phyloP scores from a whole-genome alignment of 257 asterid species.

The Gentiana macrophylla region DNA sequence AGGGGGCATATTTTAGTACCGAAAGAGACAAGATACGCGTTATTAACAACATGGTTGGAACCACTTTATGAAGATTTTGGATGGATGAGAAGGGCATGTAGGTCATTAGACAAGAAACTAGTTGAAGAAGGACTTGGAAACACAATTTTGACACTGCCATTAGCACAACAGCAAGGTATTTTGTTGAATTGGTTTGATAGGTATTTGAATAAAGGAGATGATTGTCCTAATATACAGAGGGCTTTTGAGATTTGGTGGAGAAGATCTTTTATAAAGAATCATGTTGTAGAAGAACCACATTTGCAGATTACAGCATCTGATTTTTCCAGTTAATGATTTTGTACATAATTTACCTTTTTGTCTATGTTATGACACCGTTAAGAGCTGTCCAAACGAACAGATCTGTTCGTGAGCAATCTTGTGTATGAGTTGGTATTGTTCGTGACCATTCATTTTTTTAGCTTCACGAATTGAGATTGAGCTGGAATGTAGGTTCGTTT shows the following conservation, averaged over 20 bases:
- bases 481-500: too few species aligned
- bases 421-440: too few species aligned
- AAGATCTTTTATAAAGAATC: constrained; percentile 68
- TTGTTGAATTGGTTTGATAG: constrained; percentile 74
- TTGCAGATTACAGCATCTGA: constrained; percentile 61
- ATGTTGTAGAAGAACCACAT: constrained; percentile 32
- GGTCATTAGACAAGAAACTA: constrained; percentile 55
- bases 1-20: constrained; percentile 63
- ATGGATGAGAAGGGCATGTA: constrained; percentile 75
- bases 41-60: constrained; percentile 85
- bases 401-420: too few species aligned
- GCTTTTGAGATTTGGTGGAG: constrained; percentile 98
- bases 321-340: constrained; percentile 28
- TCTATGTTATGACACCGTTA: too few species aligned
- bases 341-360: neutral
- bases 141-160: constrained; percentile 67
- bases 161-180: constrained; percentile 61
- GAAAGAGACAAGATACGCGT: constrained; percentile 42
- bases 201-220: constrained; percentile 77
- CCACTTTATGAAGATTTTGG: constrained; percentile 77
- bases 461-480: too few species aligned
- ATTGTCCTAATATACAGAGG: constrained; percentile 81
- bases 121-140: constrained; percentile 81
- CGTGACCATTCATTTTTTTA: too few species aligned
- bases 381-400: too few species aligned